Base-by-base conservation (phyloP, 1,139 yeast genomes). In the Blastobotrys raffinosifermentans region DNA sequence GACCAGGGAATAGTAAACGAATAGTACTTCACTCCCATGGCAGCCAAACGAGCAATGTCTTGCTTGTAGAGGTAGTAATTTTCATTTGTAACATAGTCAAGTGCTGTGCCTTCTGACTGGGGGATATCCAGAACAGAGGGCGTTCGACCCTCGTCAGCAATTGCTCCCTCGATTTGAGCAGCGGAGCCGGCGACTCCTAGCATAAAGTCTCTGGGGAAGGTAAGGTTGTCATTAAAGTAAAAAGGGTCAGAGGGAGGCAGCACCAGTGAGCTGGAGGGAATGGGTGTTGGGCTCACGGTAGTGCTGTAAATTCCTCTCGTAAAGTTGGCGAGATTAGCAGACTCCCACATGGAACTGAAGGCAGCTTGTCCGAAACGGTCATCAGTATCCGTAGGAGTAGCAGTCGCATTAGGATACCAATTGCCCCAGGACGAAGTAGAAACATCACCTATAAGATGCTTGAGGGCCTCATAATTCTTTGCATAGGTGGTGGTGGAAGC, bases 1-100 rank as follows among this genome's bases (percentile, higher is more conserved):
- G 60, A 33, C 64, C 64, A 60, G 3, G 63, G 54, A 36, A 60
- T 54, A 10, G 57, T 42, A 37, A 60, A 58, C 2, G 62, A 56
- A 40, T 59, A 60, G 31, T 49, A 34, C 34, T 54, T 53, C 11
- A 52, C 61, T 2, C 64, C 65, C 37, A 57, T 55, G 11, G 62
- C 60, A 9, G 59, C 61, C 32, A 59, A 33, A 19, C 63, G 45
- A 17, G 53, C 56, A 34, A 58, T 53, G 35, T 60, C 64, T 44
- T 60, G 61, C 39, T 57, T 55, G 45, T 57, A 60, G 30, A 55
- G 47, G 33, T 51, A 57, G 43, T 60, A 60, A 34, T 58, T 56
- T 35, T 59, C 60, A 39, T 51, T 52, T 13, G 64, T 55, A 25
- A 56, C 48, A 32, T 8, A 25, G 15, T 25, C 11, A 6, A 8